Conservation (phyloP, 192 early-diverging fungal species). For the Entrophospora sp. region DNA sequence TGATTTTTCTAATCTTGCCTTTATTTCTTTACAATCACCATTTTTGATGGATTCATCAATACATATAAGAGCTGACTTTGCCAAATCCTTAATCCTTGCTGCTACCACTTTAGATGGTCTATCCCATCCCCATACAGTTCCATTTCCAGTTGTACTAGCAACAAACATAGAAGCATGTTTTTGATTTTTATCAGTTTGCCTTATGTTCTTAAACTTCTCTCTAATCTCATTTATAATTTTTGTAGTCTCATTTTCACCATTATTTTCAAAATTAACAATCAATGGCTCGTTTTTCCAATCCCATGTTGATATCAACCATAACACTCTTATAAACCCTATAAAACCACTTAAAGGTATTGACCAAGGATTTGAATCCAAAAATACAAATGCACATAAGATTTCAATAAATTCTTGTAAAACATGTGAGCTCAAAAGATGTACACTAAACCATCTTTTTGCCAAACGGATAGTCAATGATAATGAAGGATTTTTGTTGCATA, state of each 20-base stretch:
- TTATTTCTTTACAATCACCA: constrained; percentile 31
- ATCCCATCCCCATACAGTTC: constrained; percentile 48
- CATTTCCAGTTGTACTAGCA: constrained; percentile 51
- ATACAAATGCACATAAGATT: constrained; percentile 62
- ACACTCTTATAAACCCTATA: constrained; percentile 66
- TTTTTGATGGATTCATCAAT: constrained; percentile 34
- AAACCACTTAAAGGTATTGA: constrained; percentile 53
- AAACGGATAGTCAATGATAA: constrained; percentile 75
- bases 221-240: constrained; percentile 34
- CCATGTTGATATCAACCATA: constrained; percentile 65
- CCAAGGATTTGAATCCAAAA: constrained; percentile 53
- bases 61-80: constrained; percentile 50
- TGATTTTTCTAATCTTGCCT: constrained; percentile 27
- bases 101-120: constrained; percentile 50
- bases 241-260: constrained; percentile 27
- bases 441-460: constrained; percentile 81
- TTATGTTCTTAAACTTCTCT: constrained; percentile 50
- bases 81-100: constrained; percentile 54
- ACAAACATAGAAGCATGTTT: constrained; percentile 53
- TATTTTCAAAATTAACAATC: constrained; percentile 56
- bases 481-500: constrained; percentile 67
- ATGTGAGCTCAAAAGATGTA: constrained; percentile 67
- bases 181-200: constrained; percentile 30
- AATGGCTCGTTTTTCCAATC: constrained; percentile 70
- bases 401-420: constrained; percentile 75